Evolutionary conservation across 148 eudicot species (phyloP), one percentile per base, ranked within the genome.

Genomic region (Fallopia convolvulus): DNA sequence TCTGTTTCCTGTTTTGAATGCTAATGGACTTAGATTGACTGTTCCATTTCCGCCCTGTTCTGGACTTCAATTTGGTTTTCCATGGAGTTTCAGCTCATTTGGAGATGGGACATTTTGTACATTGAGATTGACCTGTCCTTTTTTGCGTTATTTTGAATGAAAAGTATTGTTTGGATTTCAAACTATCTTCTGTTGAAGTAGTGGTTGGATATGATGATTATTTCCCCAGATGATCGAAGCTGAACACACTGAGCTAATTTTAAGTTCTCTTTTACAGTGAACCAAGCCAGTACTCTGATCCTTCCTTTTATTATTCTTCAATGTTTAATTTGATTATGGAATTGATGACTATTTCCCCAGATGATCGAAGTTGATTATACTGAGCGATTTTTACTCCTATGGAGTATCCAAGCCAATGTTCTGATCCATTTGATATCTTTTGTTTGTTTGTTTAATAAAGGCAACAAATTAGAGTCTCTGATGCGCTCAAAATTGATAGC

Each of bases 391-490:
- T 2, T 74, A 46, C 76, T 79, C 82, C 48, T 60, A 18, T 44
- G 4, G 83, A 83, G 85, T 75, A 70, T 70, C 72, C 83, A 83
- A 80, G 85, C 85, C 85, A 80, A 71, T 58, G 3, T 49, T 80
- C 83, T 83, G 85, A 77, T 83, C 86, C 86, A 55, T 83, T 72
- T 52, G 15, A 13, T 30, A 14, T 2, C 0, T 8, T n/a, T 48
- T 8, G 12, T 48, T 3, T 48, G 15, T 10, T 10, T 12, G 0
- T 48, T 48, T 21, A n/a, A 21, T 21, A 23, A 78, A 20, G 87
- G 87, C 87, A 82, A 84, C 52, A 84, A 84, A 80, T 84, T 84
- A 82, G 87, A 84, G 87, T 84, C 83, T 75, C 84, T 84, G 87
- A 77, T 75, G 75, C 79, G 83, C 85, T 58, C 12, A n/a, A 14